Evolutionary conservation across 768 basidiomycete genomes (phyloP).

Genomic region (Boletus reticulatus): DNA sequence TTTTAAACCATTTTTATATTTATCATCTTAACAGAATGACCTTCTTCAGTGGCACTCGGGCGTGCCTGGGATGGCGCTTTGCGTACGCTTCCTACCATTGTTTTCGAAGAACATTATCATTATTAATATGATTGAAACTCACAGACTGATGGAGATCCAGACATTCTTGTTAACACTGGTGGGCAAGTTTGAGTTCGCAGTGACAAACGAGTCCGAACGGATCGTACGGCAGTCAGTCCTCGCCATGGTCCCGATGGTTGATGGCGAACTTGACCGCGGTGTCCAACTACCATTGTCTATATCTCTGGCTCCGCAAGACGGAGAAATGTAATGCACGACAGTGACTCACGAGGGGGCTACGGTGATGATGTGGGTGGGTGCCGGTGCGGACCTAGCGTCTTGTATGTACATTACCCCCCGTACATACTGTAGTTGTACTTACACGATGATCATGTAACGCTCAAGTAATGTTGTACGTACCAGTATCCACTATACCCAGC

Average conservation of each 20-base stretch:
- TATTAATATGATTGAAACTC: background rate
- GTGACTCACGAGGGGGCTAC: too few relatives aligned
- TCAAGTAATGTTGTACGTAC: too few relatives aligned
- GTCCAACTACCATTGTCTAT: slow-evolving; percentile 27
- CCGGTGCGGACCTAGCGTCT: too few relatives aligned
- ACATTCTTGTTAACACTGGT: slow-evolving; percentile 53
- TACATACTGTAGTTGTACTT: too few relatives aligned
- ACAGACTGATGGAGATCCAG: slow-evolving; percentile 48
- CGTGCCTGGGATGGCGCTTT: slow-evolving; percentile 29
- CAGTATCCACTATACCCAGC: too few relatives aligned
- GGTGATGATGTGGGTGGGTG: too few relatives aligned
- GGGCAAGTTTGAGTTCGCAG: slow-evolving; percentile 48
- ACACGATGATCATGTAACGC: too few relatives aligned
- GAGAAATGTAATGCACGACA: background rate
- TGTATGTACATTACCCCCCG: too few relatives aligned
- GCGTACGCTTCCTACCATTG: slow-evolving; percentile 15
- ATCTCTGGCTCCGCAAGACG: slow-evolving; percentile 12
- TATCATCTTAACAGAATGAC: slow-evolving; percentile 9
- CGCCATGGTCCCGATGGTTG: slow-evolving; percentile 29
- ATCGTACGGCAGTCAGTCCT: slow-evolving; percentile 29
- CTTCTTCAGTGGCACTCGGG: slow-evolving; percentile 13
- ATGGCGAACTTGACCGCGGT: slow-evolving; percentile 30
- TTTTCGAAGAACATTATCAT: background rate
- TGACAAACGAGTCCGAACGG: slow-evolving; percentile 27
- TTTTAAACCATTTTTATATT: background rate